Evolutionary conservation across 768 basidiomycete species (phyloP).

Genomic region (Thelephora aurantiotincta): DNA sequence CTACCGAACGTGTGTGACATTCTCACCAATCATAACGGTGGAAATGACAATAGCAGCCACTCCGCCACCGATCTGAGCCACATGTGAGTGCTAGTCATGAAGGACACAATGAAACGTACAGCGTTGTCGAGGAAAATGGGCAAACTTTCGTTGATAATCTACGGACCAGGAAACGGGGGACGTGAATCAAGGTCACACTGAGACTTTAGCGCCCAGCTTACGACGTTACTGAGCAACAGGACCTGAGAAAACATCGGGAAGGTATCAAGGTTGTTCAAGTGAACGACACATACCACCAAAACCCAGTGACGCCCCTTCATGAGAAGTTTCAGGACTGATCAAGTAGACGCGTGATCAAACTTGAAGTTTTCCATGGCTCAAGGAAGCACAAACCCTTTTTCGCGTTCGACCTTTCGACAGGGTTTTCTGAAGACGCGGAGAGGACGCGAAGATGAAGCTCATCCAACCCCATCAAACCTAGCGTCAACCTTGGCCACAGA

Average conservation of each 20-base stretch:
- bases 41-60: constrained; percentile 68
- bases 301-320: constrained; percentile 63
- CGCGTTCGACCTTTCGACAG: constrained; percentile 52
- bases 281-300: constrained; percentile 47
- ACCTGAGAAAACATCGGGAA: constrained; percentile 31
- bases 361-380: not conserved
- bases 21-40: constrained; percentile 54
- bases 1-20: not conserved
- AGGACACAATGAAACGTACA: constrained; percentile 14
- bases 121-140: constrained; percentile 75
- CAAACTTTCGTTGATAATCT: constrained; percentile 76
- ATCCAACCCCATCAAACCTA: constrained; percentile 90
- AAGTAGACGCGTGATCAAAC: not conserved
- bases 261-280: constrained; percentile 6
- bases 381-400: constrained; percentile 35
- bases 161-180: not conserved
- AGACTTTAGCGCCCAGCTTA: constrained; percentile 19
- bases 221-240: constrained; percentile 79
- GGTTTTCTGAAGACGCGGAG: constrained; percentile 66
- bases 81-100: not conserved
- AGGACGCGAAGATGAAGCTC: constrained; percentile 83
- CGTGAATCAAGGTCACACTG: too few species aligned
- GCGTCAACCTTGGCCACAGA: constrained; percentile 49
- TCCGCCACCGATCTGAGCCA: constrained; percentile 43
- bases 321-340: constrained; percentile 32